Percentiles rank a stretch among this genome's conserved stretches.
phyloP scores from a whole-genome alignment of 1,284 basidiomycete species.

The Irpex lacteus region DNA sequence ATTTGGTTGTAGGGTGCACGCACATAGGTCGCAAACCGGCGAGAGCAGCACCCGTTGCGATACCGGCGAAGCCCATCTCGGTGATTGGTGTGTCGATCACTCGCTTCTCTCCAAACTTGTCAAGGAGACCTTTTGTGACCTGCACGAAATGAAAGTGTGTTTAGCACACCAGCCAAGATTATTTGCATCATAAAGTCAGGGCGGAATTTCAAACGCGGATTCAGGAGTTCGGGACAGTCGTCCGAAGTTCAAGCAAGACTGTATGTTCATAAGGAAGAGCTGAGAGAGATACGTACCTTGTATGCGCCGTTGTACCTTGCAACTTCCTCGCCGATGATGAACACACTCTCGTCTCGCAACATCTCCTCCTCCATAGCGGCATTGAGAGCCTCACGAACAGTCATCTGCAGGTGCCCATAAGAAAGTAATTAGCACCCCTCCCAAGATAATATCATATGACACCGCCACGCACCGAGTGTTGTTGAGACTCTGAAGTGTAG shows the following conservation, averaged over 20 bases:
- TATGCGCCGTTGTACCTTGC: constrained; percentile 99
- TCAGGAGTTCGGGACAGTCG: not conserved
- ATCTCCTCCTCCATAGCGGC: constrained; percentile 99
- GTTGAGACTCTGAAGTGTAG: constrained; percentile 55
- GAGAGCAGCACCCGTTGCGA: constrained; percentile 94
- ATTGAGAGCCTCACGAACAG: constrained; percentile 97
- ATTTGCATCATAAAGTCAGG: not conserved
- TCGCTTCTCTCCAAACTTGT: constrained; percentile 99
- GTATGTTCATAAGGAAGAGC: not conserved
- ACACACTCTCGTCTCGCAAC: constrained; percentile 93
- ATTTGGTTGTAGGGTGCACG: too few relatives aligned
- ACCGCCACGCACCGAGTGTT: constrained; percentile 42
- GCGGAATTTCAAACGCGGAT: not conserved
- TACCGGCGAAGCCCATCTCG: constrained; percentile 98
- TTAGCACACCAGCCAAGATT: constrained; percentile 2
- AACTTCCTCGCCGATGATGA: constrained; percentile 97
- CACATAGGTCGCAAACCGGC: constrained; percentile 93
- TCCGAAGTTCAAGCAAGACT: not conserved
- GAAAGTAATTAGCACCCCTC: constrained; percentile 2
- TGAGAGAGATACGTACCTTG: constrained; percentile 64
- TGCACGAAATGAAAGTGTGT: constrained; percentile 28
- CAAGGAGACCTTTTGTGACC: constrained; percentile 96
- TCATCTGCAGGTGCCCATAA: constrained; percentile 62
- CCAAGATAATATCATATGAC: too few relatives aligned
- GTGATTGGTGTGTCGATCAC: constrained; percentile 98